These are phyloP conservation scores for Neurospora cerealis DNA, from an alignment of 495 filamentous ascomycete genomes.

Conservation along the genomic window DNA sequence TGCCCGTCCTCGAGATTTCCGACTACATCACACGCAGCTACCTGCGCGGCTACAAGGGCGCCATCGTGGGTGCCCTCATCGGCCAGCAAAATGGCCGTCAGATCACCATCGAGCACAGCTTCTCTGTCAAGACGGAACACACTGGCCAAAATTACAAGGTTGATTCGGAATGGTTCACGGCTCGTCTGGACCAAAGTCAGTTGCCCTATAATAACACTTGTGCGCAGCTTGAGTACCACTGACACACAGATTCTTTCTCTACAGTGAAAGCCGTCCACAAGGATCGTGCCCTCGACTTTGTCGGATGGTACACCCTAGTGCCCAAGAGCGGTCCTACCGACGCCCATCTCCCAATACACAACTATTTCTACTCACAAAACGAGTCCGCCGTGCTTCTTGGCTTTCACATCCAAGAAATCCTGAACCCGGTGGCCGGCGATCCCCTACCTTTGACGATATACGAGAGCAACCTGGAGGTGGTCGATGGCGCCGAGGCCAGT, in stretches of 20 bases:
- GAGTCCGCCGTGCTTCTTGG: slow-evolving; percentile 81
- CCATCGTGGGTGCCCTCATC: slow-evolving; percentile 76
- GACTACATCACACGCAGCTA: slow-evolving; percentile 92
- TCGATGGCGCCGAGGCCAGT: slow-evolving; percentile 38
- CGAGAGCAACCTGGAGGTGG: slow-evolving; percentile 69
- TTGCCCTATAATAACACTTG: slow-evolving; percentile 2
- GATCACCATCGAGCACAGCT: slow-evolving; percentile 86
- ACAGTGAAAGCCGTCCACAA: slow-evolving; percentile 86
- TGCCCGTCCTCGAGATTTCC: slow-evolving; percentile 91
- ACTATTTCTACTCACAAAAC: slow-evolving; percentile 65
- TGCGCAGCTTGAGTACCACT: not conserved
- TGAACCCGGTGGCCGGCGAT: slow-evolving; percentile 49
- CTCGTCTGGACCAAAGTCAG: slow-evolving; percentile 77
- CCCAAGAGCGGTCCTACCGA: slow-evolving; percentile 59
- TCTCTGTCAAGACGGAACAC: slow-evolving; percentile 57
- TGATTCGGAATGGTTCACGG: slow-evolving; percentile 62
- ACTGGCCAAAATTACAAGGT: slow-evolving; percentile 45
- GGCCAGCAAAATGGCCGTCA: slow-evolving; percentile 86
- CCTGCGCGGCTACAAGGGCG: slow-evolving; percentile 60
- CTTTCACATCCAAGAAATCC: slow-evolving; percentile 59
- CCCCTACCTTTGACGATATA: slow-evolving; percentile 87
- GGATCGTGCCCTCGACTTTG: slow-evolving; percentile 68
- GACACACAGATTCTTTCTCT: not conserved
- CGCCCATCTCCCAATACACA: slow-evolving; percentile 63
- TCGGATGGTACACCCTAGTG: slow-evolving; percentile 90